phyloP scores from a whole-genome alignment of 805 yeast genomes.

The Lipomyces orientalis region DNA sequence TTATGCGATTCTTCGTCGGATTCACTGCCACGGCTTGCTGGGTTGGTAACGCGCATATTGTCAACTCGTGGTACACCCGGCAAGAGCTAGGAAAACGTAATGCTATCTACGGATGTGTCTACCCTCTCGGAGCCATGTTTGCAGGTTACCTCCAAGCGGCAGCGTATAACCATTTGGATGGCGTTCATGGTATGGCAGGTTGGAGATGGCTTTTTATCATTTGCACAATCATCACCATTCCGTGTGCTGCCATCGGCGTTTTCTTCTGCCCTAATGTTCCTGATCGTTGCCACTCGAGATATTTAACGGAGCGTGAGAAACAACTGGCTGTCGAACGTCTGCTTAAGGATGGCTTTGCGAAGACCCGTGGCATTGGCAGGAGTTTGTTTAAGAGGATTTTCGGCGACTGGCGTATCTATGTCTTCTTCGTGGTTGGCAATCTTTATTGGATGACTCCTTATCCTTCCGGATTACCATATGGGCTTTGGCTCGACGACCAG shows the following conservation, averaged over 20 bases:
- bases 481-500: constrained; percentile 24
- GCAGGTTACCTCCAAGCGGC: constrained; percentile 68
- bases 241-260: constrained; percentile 61
- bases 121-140: constrained; percentile 64
- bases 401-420: constrained; percentile 27
- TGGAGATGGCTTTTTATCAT: constrained; percentile 79
- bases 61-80: constrained; percentile 59
- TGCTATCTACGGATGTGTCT: constrained; percentile 64
- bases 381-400: constrained; percentile 28
- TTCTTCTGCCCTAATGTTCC: constrained; percentile 72
- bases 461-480: constrained; percentile 27
- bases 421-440: constrained; percentile 26
- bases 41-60: constrained; percentile 51
- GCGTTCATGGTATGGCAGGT: constrained; percentile 60
- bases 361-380: constrained; percentile 26
- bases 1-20: constrained; percentile 51
- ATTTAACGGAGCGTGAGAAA: constrained; percentile 62
- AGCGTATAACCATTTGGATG: constrained; percentile 54
- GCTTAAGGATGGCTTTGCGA: constrained; percentile 31
- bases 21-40: constrained; percentile 52
- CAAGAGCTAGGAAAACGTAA: constrained; percentile 66
- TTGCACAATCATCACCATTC: constrained; percentile 64
- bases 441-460: constrained; percentile 33
- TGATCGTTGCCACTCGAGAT: constrained; percentile 64
- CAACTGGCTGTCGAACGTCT: constrained; percentile 56